Evolutionary conservation across 1,284 basidiomycete genomes (phyloP), one percentile per base, ranked within the genome.

Genomic region (Uromyces viciae-fabae): DNA sequence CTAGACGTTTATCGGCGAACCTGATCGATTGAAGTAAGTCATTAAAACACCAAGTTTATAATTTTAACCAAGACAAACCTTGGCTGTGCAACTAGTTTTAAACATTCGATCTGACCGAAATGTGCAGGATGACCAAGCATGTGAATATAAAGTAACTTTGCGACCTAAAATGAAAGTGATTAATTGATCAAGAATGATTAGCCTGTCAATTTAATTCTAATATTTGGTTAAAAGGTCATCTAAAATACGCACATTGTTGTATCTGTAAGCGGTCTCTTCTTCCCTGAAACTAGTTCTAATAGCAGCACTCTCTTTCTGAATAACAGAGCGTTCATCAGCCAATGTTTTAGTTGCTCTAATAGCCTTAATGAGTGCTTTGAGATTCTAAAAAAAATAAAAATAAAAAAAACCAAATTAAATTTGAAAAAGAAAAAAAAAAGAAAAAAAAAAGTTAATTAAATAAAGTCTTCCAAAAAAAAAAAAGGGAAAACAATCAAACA

Each of bases 121-220:
- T 99, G 97, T 40, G 97, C 97, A 3, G 96, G 95, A 81, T 97
- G 98, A 81, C 97, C 97, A 33, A 99, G 92, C 97, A 99, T 99
- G 87, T 99, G 95, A 86, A 99, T 99, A 88, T 99, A 99, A 82
- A 99, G 91, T 31, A 99, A 90, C 87, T 99, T 99, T 82, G 96
- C 95, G 85, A 99, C 92, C 88, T 97, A 98, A 89, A 98, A 94
- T 87, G 98, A 93, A 81, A 95, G 91, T 19, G 22, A 25, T 54
- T 22, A 33, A 71, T 71, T n/a, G 40, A 49, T 5, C 2, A 38
- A 14, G 38, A 71, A 46, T 49, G 46, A 49, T 49, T 11, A 22
- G 22, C 46, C 46, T 49, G 22, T 49, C 46, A 11, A 22, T 11
- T 22, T 11, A 49, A 49, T 49, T 11, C 11, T 49, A 22, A 11